These are phyloP conservation scores for Epithele typhae DNA, from an alignment of 768 basidiomycete genomes.

Conservation along the genomic window DNA sequence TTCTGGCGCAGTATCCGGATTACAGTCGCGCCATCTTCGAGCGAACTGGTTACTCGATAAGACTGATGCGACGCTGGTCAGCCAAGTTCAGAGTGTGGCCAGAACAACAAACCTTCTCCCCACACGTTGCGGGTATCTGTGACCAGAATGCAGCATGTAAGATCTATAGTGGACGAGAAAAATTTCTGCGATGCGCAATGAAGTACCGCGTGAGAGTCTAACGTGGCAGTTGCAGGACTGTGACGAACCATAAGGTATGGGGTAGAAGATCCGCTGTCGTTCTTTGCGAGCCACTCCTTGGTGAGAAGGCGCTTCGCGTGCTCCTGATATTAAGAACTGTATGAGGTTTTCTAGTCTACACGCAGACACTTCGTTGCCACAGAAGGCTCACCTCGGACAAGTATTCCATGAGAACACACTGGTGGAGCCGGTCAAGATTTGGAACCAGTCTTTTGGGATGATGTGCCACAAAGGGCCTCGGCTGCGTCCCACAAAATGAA, in stretches of 20 bases:
- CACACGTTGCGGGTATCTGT: constrained; percentile 75
- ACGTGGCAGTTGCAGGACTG: too few species aligned
- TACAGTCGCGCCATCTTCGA: constrained; percentile 66
- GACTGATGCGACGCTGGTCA: neutral
- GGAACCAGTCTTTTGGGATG: too few species aligned
- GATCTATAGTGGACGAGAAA: constrained; percentile 48
- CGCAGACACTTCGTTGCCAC: constrained; percentile 26
- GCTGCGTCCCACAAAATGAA: too few species aligned
- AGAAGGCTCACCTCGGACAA: constrained; percentile 26
- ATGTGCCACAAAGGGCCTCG: too few species aligned
- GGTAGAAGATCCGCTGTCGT: constrained; percentile 51
- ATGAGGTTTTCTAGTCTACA: neutral
- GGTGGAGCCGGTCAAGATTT: too few species aligned
- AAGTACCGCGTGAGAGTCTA: neutral
- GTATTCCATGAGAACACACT: constrained; percentile 10
- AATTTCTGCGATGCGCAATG: constrained; percentile 49
- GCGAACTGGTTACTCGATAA: constrained; percentile 44
- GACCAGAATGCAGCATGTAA: constrained; percentile 55
- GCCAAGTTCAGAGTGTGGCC: neutral
- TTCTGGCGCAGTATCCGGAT: constrained; percentile 31
- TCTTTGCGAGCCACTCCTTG: constrained; percentile 74
- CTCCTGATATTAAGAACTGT: constrained; percentile 36
- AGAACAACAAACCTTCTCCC: constrained; percentile 55
- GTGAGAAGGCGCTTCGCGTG: constrained; percentile 49
- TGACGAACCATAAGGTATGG: constrained; percentile 70